Base-by-base conservation (phyloP, 176 grass and related monocot genomes). In the Carex parvula region DNA sequence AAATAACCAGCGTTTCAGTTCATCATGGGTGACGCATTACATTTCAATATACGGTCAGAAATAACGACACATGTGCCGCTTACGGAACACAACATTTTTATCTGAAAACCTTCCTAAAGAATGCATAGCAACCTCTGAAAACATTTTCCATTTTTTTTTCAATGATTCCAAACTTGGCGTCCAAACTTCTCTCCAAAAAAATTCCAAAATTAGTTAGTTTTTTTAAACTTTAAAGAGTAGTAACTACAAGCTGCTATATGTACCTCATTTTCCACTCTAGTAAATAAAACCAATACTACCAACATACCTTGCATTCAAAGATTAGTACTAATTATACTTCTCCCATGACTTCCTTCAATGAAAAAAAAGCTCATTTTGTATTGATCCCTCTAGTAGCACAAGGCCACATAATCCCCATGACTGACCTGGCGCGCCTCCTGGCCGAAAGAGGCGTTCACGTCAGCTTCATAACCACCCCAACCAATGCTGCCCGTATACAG, bases 371-470 rank as follows among this genome's bases (percentile, higher is more conserved):
- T 11, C 88, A 94, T 79, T 94, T 92, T 77, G 39, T 94, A 3
- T 13, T 94, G 46, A 87, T 90, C 15, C 92, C 92, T 16, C 64
- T 94, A 16, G 7, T 84, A 24, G 76, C 90, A 42, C 90, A 90
- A 35, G 92, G 92, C n/a, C 92, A 94, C 71, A 72, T 73, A 32
- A 90, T 94, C 70, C 90, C 92, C 26, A 92, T 92, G 92, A 84
- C 84, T 26, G 86, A 90, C 81, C 29, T 94, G n/a, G 88, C 92
- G 4, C 35, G 15, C 75, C 84, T 94, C 79, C 88, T 94, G 16
- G 77, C 92, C 0, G 58, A 60, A 18, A 90, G 84, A 52, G 90
- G 88, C 1, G 81, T 65, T 13, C 81, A 81, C 2, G 75, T 20
- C 1, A 94, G 75, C 86, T 24, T 94, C 30, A 80, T 90, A 74